A percentile compares a stretch with the other conserved stretches of the same genome.
These are phyloP conservation scores for Mycena sp. DNA, from an alignment of 1,284 basidiomycete species.

Conservation along the genomic window DNA sequence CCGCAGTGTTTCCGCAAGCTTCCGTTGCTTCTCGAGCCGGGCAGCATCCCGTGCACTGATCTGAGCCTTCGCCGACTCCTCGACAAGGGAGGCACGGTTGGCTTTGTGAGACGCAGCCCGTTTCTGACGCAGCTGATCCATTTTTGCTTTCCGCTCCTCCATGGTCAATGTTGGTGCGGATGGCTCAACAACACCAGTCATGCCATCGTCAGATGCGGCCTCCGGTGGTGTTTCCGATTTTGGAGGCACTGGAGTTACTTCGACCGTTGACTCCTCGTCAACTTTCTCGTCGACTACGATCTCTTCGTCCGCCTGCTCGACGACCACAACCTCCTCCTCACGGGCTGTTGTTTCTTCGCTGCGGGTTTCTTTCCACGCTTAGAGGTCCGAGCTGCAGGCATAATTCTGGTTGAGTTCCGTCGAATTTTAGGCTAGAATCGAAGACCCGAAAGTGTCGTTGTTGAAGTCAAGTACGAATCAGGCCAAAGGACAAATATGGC, in stretches of 20 bases:
- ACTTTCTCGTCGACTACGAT: slow-evolving; percentile 28
- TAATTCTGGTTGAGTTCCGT: too few relatives aligned
- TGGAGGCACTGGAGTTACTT: background rate
- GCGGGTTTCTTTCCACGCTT: slow-evolving; percentile 27
- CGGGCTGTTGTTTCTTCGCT: slow-evolving; percentile 20
- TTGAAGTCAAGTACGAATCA: too few relatives aligned
- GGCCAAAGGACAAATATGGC: too few relatives aligned
- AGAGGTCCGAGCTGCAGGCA: slow-evolving; percentile 32
- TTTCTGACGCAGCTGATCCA: slow-evolving; percentile 72
- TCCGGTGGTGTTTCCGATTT: slow-evolving; percentile 19
- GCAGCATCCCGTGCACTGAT: slow-evolving; percentile 80
- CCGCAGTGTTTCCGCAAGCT: slow-evolving; percentile 88
- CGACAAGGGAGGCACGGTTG: slow-evolving; percentile 85
- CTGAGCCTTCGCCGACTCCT: slow-evolving; percentile 83
- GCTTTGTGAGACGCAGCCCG: slow-evolving; percentile 82
- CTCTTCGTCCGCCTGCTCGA: slow-evolving; percentile 27
- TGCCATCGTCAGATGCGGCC: slow-evolving; percentile 12
- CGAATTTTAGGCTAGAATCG: too few relatives aligned
- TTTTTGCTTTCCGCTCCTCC: slow-evolving; percentile 81
- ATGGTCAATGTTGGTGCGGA: slow-evolving; percentile 51
- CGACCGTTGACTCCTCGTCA: background rate
- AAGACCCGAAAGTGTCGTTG: too few relatives aligned
- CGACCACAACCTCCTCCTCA: slow-evolving; percentile 13
- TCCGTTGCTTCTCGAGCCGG: slow-evolving; percentile 86
- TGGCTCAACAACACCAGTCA: slow-evolving; percentile 5